Base-by-base conservation (phyloP, 2,329 filamentous ascomycete genomes). In the Exophiala alcalophila region DNA sequence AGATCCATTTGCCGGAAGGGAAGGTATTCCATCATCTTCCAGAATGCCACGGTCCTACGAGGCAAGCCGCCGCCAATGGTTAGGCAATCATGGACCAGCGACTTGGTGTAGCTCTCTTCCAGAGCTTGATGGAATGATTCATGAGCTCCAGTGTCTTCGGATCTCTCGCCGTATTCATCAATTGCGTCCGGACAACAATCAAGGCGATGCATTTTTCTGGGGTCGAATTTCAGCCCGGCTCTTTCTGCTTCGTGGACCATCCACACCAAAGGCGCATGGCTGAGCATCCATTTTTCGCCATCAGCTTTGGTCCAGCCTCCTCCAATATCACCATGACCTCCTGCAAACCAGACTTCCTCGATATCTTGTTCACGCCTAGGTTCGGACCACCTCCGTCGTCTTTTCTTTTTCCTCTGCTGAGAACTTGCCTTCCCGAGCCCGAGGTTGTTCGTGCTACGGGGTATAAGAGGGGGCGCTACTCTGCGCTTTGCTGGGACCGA, bases 1-100 rank as follows among this genome's bases (percentile, higher is more conserved):
- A 91, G 67, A 54, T 91, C 86, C 83, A 92, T 90, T 16, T 86
- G 73, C 1, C 84, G 76, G 65, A 91, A 90, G 0, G 86, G 86
- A 16, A 91, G 68, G 60, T 84, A 89, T 58, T 91, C 86, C 85
- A 91, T 86, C 15, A 86, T 61, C 24, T 80, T 84, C 86, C 86
- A 91, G 2, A 73, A 74, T 0, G 83, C 54, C 0, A 87, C 83
- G 0, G 80, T 76, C 3, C 67, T 41, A 16, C 52, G 48, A 0
- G 71, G 61, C 3, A 84, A 67, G 0, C 84, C 84, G 9, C 77
- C 74, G 9, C 73, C 71, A 55, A 79, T 86, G 34, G 74, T 66
- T 0, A 90, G 72, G 3, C 83, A 86, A 60, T 90, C 86, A 59
- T 91, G 85, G 28, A 88, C 76, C 18, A 65, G 59, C 8, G 75